Evolutionary conservation across 2,329 filamentous ascomycete genomes (phyloP), one percentile per base, ranked within the genome.

Genomic region (Emericellopsis atlantica): DNA sequence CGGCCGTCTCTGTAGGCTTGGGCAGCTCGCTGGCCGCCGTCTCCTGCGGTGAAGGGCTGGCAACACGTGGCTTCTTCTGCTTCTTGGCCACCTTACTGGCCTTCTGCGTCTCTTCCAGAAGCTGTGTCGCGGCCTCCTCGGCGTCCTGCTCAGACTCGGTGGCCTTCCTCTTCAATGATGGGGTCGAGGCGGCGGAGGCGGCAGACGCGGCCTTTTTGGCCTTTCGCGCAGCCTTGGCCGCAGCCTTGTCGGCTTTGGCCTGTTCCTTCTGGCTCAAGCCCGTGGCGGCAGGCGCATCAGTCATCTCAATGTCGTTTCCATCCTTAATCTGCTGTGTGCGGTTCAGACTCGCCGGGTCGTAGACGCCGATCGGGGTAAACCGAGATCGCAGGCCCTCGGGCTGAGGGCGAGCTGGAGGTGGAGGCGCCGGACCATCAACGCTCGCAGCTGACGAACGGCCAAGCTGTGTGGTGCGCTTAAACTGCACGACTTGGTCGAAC

Each of bases 301-400:
- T 46, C 60, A 64, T 61, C 39, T 62, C 59, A 10, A 57, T 50
- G 40, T 58, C 60, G 6, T 58, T 59, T n/a, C 66, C 60, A 16
- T 54, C 58, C 18, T 66, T 66, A 54, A 14, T 15, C 23, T 31
- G 15, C 8, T 12, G 9, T 23, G 37, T 8, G 22, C 36, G 36
- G 18, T 31, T 14, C 11, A 9, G 54, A 36, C 51, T 54, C 48
- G 55, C 51, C 24, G 55, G 44, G 18, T 49, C 53, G 43, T 51
- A 52, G 35, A 74, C 66, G 23, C 83, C 83, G 36, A 81, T 72
- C 1, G 83, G 82, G 41, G 71, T 70, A 57, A 74, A 87, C 29
- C 82, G 74, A 58, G 79, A 72, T 51, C 71, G 76, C 41, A 89
- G 61, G 6, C 77, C 80, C 50, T 72, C 68, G 2, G 84, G 81